Conservation (phyloP, 148 eudicot species). For the Dysphania ambrosioides region DNA sequence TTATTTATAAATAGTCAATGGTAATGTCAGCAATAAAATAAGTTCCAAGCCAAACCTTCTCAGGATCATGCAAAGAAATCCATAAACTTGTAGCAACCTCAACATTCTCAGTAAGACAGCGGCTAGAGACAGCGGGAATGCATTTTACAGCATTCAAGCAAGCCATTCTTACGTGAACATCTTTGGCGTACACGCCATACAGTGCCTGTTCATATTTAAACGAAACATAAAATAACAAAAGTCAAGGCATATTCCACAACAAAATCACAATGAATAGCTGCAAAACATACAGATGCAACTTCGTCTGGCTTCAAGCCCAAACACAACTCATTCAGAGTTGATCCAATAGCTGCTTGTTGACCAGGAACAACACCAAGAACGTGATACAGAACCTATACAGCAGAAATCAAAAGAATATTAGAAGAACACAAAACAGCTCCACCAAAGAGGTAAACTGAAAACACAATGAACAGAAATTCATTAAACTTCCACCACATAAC, state of each 20-base stretch:
- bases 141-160: constrained; percentile 95
- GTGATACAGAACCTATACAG: constrained; percentile 80
- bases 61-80: constrained; percentile 94
- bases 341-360: constrained; percentile 72
- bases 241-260: constrained; percentile 3
- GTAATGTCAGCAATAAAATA: neutral
- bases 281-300: constrained; percentile 74
- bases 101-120: constrained; percentile 68
- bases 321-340: constrained; percentile 93
- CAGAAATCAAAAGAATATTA: constrained; percentile 16
- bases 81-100: constrained; percentile 90
- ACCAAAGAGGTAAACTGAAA: neutral
- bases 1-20: neutral
- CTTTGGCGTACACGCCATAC: constrained; percentile 89
- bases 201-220: constrained; percentile 56
- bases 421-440: constrained; percentile 14
- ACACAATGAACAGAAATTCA: neutral
- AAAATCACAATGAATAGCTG: neutral
- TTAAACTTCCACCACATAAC: constrained; percentile 39
- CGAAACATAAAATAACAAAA: constrained; percentile 9
- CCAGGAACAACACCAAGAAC: constrained; percentile 87
- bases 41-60: constrained; percentile 56
- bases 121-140: constrained; percentile 81
- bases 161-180: constrained; percentile 85
- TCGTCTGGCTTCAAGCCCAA: constrained; percentile 81